Percentiles rank a stretch among this genome's conserved stretches.
phyloP scores from a whole-genome alignment of 306 rosid genomes.

The Gillenia trifoliata region DNA sequence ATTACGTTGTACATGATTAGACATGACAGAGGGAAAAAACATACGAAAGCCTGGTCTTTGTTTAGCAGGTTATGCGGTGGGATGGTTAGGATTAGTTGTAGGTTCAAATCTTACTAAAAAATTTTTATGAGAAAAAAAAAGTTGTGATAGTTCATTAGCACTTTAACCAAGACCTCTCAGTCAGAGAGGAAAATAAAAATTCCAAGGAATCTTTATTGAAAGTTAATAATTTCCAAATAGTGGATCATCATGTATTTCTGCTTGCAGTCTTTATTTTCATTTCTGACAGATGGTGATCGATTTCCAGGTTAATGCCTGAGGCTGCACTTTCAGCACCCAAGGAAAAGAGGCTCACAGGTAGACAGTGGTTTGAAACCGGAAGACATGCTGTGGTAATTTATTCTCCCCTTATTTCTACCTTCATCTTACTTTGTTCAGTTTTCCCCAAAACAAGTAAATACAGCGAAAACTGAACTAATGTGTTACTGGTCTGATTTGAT shows the following conservation, averaged over 20 bases:
- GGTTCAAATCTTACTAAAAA: background rate
- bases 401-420: background rate
- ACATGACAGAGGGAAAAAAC: background rate
- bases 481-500: background rate
- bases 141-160: background rate
- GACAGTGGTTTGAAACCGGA: conserved; percentile 99
- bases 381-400: conserved; percentile 54
- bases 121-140: background rate
- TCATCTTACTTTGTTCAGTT: conserved; percentile 5
- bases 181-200: background rate
- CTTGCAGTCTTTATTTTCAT: background rate
- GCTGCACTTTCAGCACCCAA: conserved; percentile 77
- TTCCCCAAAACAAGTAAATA: background rate
- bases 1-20: background rate
- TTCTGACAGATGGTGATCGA: conserved; percentile 8
- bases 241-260: background rate
- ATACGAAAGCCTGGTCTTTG: background rate
- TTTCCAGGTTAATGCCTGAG: conserved; percentile 93
- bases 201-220: background rate
- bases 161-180: background rate
- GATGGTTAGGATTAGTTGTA: background rate
- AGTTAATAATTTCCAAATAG: background rate
- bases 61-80: background rate
- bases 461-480: background rate
- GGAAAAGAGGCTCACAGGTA: conserved; percentile 88